phyloP scores from a whole-genome alignment of 2,329 filamentous ascomycete species.

The Monascus ruber region DNA sequence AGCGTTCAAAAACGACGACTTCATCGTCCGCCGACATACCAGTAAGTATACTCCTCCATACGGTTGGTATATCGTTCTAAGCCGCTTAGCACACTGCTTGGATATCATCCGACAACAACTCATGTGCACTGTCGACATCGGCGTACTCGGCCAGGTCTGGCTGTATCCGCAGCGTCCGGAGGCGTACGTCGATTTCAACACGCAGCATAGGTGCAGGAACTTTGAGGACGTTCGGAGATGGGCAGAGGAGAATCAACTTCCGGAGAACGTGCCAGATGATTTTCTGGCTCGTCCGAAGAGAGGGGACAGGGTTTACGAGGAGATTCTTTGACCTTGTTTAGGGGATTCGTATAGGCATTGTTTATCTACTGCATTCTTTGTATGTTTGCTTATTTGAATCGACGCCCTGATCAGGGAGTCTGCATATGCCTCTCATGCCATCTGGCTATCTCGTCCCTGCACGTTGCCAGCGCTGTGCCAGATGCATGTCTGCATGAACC shows the following conservation, averaged over 20 bases:
- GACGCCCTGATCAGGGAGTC: too few species aligned
- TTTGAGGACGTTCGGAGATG: constrained; percentile 44
- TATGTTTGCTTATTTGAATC: too few species aligned
- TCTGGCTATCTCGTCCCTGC: too few species aligned
- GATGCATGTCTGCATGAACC: too few species aligned
- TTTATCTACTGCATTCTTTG: too few species aligned
- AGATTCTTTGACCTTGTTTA: constrained; percentile 10
- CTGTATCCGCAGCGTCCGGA: constrained; percentile 33
- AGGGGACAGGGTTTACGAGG: constrained; percentile 9
- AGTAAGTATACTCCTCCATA: constrained; percentile 36
- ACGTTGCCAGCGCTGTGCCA: too few species aligned
- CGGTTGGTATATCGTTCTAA: constrained; percentile 1
- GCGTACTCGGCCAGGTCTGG: constrained; percentile 52
- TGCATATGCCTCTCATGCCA: too few species aligned
- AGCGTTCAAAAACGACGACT: constrained; percentile 45
- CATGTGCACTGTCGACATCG: constrained; percentile 52
- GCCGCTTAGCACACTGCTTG: constrained; percentile 44
- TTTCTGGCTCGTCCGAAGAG: constrained; percentile 31
- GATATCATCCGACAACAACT: constrained; percentile 52
- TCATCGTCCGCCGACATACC: constrained; percentile 45
- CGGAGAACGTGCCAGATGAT: constrained; percentile 30
- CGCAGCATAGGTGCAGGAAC: constrained; percentile 47
- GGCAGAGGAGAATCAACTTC: constrained; percentile 43
- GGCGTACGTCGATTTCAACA: constrained; percentile 53
- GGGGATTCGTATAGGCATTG: too few species aligned